Percentiles rank a stretch among this genome's conserved stretches.
Evolutionary conservation across 768 basidiomycete species (phyloP).

Genomic region (Pleurotus giganteus): DNA sequence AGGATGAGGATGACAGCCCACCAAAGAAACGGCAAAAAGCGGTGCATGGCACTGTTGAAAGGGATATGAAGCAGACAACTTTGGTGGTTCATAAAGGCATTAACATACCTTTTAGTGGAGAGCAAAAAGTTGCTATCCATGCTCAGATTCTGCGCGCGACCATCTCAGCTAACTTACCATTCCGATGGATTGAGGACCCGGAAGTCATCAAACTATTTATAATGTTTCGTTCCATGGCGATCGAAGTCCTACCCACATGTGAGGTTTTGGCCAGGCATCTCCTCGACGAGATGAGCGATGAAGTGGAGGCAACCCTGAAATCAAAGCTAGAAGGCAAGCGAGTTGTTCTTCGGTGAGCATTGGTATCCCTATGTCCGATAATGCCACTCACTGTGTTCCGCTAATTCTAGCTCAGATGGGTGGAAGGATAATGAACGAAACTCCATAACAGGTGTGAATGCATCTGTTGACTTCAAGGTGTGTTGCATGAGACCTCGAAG

Average conservation of each 20-base stretch:
- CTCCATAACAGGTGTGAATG: conserved; percentile 22
- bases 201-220: conserved; percentile 26
- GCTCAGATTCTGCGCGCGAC: conserved; percentile 25
- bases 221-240: conserved; percentile 23
- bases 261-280: conserved; percentile 19
- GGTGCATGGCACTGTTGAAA: conserved; percentile 18
- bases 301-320: conserved; percentile 15
- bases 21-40: conserved; percentile 13
- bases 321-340: conserved; percentile 1
- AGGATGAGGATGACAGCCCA: conserved; percentile 2
- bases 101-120: conserved; percentile 21
- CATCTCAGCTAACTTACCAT: conserved; percentile 26
- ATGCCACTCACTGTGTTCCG: conserved; percentile 9
- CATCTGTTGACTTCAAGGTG: conserved; percentile 16
- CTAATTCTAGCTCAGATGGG: conserved; percentile 18
- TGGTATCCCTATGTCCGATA: neutral
- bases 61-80: conserved; percentile 17
- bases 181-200: conserved; percentile 24
- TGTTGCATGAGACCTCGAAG: no score
- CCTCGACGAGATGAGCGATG: conserved; percentile 14
- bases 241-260: conserved; percentile 18
- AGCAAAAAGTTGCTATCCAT: conserved; percentile 16
- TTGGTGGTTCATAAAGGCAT: conserved; percentile 24
- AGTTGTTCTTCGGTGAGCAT: neutral
- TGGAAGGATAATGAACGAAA: conserved; percentile 26